Conservation (phyloP, 495 filamentous ascomycete genomes). For the Rhypophila decipiens region DNA sequence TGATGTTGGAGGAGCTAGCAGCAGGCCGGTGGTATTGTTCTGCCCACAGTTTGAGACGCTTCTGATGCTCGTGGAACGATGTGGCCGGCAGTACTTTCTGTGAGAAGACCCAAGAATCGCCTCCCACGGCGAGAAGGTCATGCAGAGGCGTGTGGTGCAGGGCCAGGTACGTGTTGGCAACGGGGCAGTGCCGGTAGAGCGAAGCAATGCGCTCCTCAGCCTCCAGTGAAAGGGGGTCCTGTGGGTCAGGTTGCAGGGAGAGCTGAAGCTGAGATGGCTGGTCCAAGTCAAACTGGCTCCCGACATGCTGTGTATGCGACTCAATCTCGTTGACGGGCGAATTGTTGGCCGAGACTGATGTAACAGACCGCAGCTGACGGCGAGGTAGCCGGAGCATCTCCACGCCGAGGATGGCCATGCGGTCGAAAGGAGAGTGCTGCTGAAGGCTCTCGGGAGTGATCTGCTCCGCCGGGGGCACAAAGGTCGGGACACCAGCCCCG, state of each 20-base stretch:
- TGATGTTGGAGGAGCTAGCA: not conserved
- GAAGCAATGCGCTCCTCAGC: slow-evolving; percentile 27
- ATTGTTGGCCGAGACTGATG: slow-evolving; percentile 15
- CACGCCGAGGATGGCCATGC: slow-evolving; percentile 28
- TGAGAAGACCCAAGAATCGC: slow-evolving; percentile 43
- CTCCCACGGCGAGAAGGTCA: slow-evolving; percentile 41
- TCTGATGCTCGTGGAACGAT: slow-evolving; percentile 32
- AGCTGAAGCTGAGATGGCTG: slow-evolving; percentile 12
- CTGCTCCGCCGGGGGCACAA: slow-evolving; percentile 19
- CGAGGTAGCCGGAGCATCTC: slow-evolving; percentile 34
- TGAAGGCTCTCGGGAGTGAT: slow-evolving; percentile 26
- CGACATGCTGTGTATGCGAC: slow-evolving; percentile 15
- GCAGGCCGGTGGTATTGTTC: slow-evolving; percentile 10
- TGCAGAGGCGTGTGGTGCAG: slow-evolving; percentile 42
- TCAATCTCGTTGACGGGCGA: slow-evolving; percentile 25
- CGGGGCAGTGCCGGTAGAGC: slow-evolving; percentile 32
- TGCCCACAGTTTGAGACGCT: slow-evolving; percentile 31
- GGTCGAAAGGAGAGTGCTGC: slow-evolving; percentile 24
- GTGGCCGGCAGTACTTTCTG: slow-evolving; percentile 33
- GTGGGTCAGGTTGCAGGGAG: not conserved
- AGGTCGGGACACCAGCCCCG: slow-evolving; percentile 15
- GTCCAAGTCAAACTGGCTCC: slow-evolving; percentile 9
- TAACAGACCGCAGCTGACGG: slow-evolving; percentile 7
- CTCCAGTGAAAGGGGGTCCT: slow-evolving; percentile 13
- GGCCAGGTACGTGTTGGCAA: slow-evolving; percentile 41